These are phyloP conservation scores for Phyllostachys edulis DNA, from an alignment of 176 grass and related monocot species.

Conservation along the genomic window DNA sequence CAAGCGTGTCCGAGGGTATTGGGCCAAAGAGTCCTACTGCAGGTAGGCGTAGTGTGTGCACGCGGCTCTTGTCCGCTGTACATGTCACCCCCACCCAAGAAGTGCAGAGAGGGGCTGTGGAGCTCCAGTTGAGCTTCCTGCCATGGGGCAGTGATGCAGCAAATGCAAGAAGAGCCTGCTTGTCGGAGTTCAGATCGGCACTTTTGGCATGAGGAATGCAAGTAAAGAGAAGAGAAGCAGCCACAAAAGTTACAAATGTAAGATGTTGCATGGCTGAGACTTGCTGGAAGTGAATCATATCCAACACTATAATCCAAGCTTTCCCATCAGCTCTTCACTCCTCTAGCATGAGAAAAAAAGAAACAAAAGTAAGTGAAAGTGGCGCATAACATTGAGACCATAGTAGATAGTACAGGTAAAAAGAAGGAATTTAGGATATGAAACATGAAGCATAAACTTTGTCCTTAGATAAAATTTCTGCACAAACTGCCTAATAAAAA, in stretches of 20 bases:
- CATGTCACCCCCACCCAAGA: constrained; percentile 90
- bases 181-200: constrained; percentile 80
- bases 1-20: constrained; percentile 74
- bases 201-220: constrained; percentile 41
- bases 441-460: constrained; percentile 44
- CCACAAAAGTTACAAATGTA: constrained; percentile 27
- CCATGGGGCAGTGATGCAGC: constrained; percentile 76
- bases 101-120: constrained; percentile 60
- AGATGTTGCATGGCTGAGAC: constrained; percentile 42
- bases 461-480: constrained; percentile 20
- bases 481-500: constrained; percentile 36
- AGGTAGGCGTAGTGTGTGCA: constrained; percentile 68
- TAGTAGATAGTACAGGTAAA: constrained; percentile 6
- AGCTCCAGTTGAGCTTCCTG: constrained; percentile 88
- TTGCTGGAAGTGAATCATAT: constrained; percentile 30
- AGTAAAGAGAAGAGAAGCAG: constrained; percentile 49
- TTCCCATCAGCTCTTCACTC: constrained; percentile 32
- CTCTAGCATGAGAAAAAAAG: constrained; percentile 27
- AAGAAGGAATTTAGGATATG: background rate
- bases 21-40: constrained; percentile 81
- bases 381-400: background rate
- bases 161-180: constrained; percentile 85
- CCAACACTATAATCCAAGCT: constrained; percentile 3
- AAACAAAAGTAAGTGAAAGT: constrained; percentile 32
- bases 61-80: constrained; percentile 62